Percentiles rank a stretch among this genome's conserved stretches.
Evolutionary conservation across 305 asterid species (phyloP).

Genomic region (Rubia peregrina): DNA sequence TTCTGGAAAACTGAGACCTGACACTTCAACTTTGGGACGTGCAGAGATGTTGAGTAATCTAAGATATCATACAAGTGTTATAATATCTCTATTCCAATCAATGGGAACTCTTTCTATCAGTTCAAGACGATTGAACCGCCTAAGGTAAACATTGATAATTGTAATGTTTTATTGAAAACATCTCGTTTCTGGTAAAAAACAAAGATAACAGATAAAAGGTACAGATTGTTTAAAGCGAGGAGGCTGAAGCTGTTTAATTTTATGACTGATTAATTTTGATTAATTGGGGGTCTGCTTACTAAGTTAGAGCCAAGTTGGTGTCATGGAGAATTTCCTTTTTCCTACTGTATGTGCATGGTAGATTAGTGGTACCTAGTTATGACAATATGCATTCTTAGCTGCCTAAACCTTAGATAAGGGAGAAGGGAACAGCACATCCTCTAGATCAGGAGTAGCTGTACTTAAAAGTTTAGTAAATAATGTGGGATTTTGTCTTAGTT

Average conservation of each 20-base stretch:
- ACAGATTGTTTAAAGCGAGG: background rate
- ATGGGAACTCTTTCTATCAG: constrained; percentile 96
- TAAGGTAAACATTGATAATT: constrained; percentile 52
- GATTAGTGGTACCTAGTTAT: background rate
- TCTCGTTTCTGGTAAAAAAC: background rate
- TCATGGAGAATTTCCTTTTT: background rate
- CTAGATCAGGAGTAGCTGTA: background rate
- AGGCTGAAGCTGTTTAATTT: constrained; percentile 3
- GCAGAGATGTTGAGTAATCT: constrained; percentile 99
- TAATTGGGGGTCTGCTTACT: background rate
- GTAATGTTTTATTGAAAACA: background rate
- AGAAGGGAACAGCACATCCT: background rate
- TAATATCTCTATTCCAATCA: constrained; percentile 88
- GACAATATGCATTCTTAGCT: background rate
- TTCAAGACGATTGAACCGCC: constrained; percentile 92
- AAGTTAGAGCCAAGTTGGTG: background rate
- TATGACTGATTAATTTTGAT: background rate
- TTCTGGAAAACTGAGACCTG: constrained; percentile 89
- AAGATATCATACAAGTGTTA: constrained; percentile 98
- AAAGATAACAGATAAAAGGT: background rate
- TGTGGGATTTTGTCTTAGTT: too few relatives aligned
- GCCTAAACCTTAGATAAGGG: background rate
- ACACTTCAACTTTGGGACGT: constrained; percentile 89
- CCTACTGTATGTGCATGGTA: background rate
- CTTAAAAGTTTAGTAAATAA: background rate